phyloP scores from a whole-genome alignment of 306 rosid genomes.

The Quercus parvula region DNA sequence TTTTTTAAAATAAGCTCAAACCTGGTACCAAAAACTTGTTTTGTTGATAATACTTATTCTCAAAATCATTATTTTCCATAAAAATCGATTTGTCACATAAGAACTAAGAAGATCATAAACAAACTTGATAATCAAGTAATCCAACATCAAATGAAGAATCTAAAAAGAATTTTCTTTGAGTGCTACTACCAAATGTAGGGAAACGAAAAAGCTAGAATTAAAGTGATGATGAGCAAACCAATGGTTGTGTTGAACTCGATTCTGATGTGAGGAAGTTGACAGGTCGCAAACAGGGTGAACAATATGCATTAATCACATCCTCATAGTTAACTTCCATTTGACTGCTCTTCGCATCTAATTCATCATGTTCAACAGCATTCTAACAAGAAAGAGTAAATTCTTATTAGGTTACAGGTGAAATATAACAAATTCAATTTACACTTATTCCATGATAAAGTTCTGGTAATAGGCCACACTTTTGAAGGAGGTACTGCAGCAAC shows the following conservation, averaged over 20 bases:
- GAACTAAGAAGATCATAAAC: not conserved
- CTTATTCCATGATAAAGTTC: not conserved
- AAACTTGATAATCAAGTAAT: not conserved
- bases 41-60: not conserved
- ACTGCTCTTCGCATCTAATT: slow-evolving; percentile 47
- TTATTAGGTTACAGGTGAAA: not conserved
- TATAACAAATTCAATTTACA: not conserved
- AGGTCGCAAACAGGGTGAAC: slow-evolving; percentile 64
- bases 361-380: slow-evolving; percentile 83
- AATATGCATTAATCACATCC: slow-evolving; percentile 63
- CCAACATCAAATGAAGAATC: not conserved
- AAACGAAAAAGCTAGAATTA: not conserved
- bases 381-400: slow-evolving; percentile 9
- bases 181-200: not conserved
- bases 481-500: not conserved
- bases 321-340: slow-evolving; percentile 52
- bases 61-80: not conserved
- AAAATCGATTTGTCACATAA: not conserved
- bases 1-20: not conserved
- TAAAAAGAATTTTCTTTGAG: not conserved
- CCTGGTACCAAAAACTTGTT: not conserved
- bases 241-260: slow-evolving; percentile 41
- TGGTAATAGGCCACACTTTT: not conserved
- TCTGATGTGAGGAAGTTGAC: slow-evolving; percentile 43
- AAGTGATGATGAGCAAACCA: slow-evolving; percentile 30